These are phyloP conservation scores for Sporobolus alterniflorus DNA, from an alignment of 202 grass and related monocot species.

Conservation along the genomic window DNA sequence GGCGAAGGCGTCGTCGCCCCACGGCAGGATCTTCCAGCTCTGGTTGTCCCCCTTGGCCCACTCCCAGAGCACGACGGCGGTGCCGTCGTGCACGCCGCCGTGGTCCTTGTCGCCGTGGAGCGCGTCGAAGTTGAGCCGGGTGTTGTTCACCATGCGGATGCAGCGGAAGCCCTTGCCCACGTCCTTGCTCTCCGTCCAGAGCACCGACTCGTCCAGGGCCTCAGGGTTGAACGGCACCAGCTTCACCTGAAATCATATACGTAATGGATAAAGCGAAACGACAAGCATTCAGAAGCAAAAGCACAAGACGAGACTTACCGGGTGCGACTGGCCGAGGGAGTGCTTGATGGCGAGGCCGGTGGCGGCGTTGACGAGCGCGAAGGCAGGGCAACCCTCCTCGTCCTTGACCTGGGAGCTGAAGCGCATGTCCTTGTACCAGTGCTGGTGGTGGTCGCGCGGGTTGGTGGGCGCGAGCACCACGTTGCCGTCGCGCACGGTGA, in stretches of 20 bases:
- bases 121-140: neutral
- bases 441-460: conserved; percentile 59
- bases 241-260: conserved; percentile 23
- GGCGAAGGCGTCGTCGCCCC: conserved; percentile 9
- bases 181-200: conserved; percentile 57
- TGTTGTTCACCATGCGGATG: neutral
- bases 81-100: conserved; percentile 36
- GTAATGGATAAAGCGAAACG: too few species aligned
- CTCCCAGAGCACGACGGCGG: conserved; percentile 45
- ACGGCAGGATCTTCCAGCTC: conserved; percentile 61
- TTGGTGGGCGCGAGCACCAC: conserved; percentile 62
- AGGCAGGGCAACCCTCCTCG: conserved; percentile 55
- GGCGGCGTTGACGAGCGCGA: conserved; percentile 69
- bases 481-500: conserved; percentile 60
- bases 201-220: conserved; percentile 39
- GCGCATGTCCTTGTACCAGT: conserved; percentile 74
- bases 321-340: conserved; percentile 47
- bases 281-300: too few species aligned
- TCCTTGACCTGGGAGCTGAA: conserved; percentile 59
- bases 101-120: neutral
- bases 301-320: neutral
- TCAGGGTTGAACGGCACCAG: conserved; percentile 40
- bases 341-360: conserved; percentile 74
- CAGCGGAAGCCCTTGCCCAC: conserved; percentile 31
- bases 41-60: conserved; percentile 45